These are phyloP conservation scores for Pseudogymnoascus sp. DNA, from an alignment of 2,329 filamentous ascomycete species.

Conservation along the genomic window DNA sequence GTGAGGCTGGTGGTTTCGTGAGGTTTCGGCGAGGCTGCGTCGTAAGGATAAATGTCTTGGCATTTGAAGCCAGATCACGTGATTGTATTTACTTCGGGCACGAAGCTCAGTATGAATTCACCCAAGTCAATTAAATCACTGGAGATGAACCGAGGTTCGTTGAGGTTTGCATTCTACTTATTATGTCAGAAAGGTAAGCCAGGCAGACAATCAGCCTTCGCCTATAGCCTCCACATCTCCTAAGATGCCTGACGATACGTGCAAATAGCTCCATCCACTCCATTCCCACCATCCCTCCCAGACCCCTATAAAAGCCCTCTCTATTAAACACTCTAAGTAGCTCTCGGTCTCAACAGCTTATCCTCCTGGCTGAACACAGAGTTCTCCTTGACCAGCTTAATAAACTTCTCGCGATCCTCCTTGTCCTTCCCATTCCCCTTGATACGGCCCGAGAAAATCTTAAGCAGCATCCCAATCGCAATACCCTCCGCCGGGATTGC, in stretches of 20 bases:
- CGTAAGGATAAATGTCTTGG: not conserved
- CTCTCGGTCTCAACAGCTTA: slow-evolving; percentile 39
- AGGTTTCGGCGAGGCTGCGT: not conserved
- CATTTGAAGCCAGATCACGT: not conserved
- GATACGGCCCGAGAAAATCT: slow-evolving; percentile 47
- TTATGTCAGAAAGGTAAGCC: slow-evolving; percentile 5
- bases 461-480: slow-evolving; percentile 46
- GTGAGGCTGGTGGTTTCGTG: not conserved
- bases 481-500: slow-evolving; percentile 45
- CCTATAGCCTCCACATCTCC: not conserved
- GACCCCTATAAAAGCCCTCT: not conserved
- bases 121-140: not conserved
- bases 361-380: slow-evolving; percentile 44
- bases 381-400: slow-evolving; percentile 50
- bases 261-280: not conserved
- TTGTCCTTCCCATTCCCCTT: slow-evolving; percentile 42
- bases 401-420: slow-evolving; percentile 49
- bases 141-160: not conserved
- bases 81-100: not conserved
- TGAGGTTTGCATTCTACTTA: not conserved
- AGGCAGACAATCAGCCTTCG: not conserved
- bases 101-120: not conserved
- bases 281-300: not conserved
- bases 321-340: slow-evolving; percentile 5
- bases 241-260: not conserved